phyloP scores from a whole-genome alignment of 768 basidiomycete genomes.

The Pisolithus microcarpus region DNA sequence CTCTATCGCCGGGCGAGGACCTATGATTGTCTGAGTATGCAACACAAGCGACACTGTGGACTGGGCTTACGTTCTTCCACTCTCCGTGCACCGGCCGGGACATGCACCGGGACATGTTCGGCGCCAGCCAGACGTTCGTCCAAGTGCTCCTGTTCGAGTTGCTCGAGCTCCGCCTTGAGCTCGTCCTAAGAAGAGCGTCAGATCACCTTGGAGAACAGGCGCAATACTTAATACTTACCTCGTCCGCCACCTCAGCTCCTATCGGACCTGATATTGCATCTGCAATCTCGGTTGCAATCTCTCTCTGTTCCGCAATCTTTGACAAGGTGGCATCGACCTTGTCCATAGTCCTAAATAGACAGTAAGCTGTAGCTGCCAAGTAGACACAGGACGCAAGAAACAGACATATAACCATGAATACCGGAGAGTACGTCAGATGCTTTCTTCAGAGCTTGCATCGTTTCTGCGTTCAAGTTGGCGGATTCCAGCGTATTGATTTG shows the following conservation, averaged over 20 bases:
- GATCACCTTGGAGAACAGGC: neutral
- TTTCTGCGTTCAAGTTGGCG: conserved; percentile 96
- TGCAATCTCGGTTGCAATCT: conserved; percentile 87
- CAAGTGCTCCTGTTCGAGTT: conserved; percentile 83
- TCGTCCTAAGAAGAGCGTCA: conserved; percentile 51
- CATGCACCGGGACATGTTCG: conserved; percentile 83
- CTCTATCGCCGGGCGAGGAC: conserved; percentile 42
- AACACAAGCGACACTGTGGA: neutral
- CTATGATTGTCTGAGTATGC: neutral
- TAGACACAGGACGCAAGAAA: conserved; percentile 14
- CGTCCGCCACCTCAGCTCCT: conserved; percentile 54
- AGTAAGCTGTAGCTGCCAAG: conserved; percentile 2
- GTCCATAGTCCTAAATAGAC: conserved; percentile 56
- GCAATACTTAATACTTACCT: conserved; percentile 52
- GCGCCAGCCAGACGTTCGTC: conserved; percentile 80
- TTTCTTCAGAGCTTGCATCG: conserved; percentile 96
- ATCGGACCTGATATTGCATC: conserved; percentile 76
- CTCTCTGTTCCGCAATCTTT: conserved; percentile 81
- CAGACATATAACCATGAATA: conserved; percentile 87
- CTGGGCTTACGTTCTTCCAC: conserved; percentile 42
- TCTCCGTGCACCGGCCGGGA: conserved; percentile 52
- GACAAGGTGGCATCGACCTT: conserved; percentile 90
- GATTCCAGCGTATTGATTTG: conserved; percentile 97
- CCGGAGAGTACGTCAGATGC: conserved; percentile 82
- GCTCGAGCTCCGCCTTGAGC: conserved; percentile 71